Base-by-base conservation (phyloP, 2,329 filamentous ascomycete genomes). In the Fusarium nodosum region DNA sequence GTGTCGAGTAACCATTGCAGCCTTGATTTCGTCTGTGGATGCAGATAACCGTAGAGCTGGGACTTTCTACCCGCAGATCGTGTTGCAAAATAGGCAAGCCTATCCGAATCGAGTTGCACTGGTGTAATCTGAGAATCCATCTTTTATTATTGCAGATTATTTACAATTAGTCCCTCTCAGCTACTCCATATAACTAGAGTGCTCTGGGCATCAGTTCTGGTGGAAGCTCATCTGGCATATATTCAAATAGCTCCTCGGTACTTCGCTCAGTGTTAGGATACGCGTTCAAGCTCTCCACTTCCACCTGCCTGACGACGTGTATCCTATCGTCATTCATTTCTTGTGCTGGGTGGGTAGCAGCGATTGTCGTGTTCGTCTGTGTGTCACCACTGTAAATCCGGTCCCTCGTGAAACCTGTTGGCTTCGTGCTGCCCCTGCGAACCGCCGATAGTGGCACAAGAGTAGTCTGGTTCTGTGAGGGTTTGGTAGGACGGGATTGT, bases 231-330 rank as follows among this genome's bases (percentile, higher is more conserved):
- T 41, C 12, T 4, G 34, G 48, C 34, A 28, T 39, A 9, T 20
- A 16, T 1, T 12, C 58, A 22, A 41, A 72, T 3, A 72, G 18
- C 2, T 66, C 56, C 11, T 72, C 69, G 0, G 66, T 68, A 7
- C 69, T 72, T 30, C 26, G 28, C n/a, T 62, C 54, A 15, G 65
- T 39, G 2, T 41, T 22, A 0, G 47, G 36, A 50, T 68, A 59
- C 9, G 46, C 50, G 1, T 30, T 39, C 16, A 65, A 44, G 18
- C 53, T 68, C 18, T 72, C 63, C 18, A 72, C 60, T 16, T 72
- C 63, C 6, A 70, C 44, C 12, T 58, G 60, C 7, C 66, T 62
- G 2, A 63, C 50, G 1, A 72, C 64, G 7, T 46, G 64, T 44
- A 72, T 72, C 2, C 63, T 63, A 2, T 55, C 65, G 9, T 39